phyloP scores from a whole-genome alignment of 2,329 filamentous ascomycete genomes.

The Alternaria solani region DNA sequence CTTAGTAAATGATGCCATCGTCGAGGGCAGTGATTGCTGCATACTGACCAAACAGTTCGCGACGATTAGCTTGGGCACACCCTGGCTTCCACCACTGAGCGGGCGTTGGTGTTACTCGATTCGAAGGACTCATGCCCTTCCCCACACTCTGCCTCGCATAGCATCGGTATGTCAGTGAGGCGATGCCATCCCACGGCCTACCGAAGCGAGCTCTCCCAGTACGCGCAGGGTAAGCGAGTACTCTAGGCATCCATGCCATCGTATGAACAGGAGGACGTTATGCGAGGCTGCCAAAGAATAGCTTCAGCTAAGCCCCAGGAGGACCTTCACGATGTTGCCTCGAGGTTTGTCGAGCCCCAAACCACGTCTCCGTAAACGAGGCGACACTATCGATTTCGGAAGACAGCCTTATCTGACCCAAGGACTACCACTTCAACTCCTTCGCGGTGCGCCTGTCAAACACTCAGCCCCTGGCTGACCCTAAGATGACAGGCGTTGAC shows the following conservation, averaged over 20 bases:
- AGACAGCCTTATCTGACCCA: not conserved
- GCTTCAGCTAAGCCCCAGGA: not conserved
- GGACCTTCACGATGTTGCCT: not conserved
- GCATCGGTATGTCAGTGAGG: conserved; percentile 15
- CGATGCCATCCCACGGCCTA: not conserved
- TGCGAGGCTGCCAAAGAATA: not conserved
- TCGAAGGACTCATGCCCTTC: conserved; percentile 19
- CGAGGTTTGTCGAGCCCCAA: not conserved
- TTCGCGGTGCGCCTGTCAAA: not conserved
- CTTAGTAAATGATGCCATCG: conserved; percentile 25
- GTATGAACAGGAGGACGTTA: not conserved
- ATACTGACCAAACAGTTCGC: conserved; percentile 27
- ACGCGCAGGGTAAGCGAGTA: not conserved
- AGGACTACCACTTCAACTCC: not conserved
- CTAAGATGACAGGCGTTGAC: not conserved
- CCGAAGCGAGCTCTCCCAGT: not conserved
- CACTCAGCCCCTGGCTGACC: not conserved
- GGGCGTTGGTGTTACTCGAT: conserved; percentile 28
- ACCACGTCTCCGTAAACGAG: not conserved
- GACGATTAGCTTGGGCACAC: conserved; percentile 31
- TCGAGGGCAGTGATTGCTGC: conserved; percentile 25
- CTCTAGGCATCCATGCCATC: not conserved
- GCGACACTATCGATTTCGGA: not conserved
- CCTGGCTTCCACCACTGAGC: conserved; percentile 17
- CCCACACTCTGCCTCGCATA: conserved; percentile 16